Percentiles rank a stretch among this genome's conserved stretches.
Evolutionary conservation across 306 rosid genomes (phyloP).

Genomic region (Medicago arabica): DNA sequence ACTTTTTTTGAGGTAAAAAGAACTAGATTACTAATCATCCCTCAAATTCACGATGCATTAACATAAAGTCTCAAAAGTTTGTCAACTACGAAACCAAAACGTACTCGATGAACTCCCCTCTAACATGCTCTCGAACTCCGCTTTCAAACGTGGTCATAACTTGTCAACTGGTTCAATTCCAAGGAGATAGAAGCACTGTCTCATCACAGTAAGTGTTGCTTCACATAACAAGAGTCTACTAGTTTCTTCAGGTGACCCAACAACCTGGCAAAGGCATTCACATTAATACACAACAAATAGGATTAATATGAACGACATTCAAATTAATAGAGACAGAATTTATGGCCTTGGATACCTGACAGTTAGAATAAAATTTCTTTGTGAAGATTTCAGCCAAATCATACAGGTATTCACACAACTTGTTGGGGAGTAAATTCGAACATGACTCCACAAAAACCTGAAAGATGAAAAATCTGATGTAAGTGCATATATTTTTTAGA

Average conservation of each 20-base stretch:
- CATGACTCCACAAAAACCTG: constrained; percentile 89
- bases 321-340: constrained; percentile 1
- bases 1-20: too few relatives aligned
- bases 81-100: too few relatives aligned
- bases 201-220: constrained; percentile 86
- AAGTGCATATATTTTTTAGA: neutral
- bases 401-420: constrained; percentile 43
- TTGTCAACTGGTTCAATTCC: constrained; percentile 88
- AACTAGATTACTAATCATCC: too few relatives aligned
- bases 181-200: constrained; percentile 79
- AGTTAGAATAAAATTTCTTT: constrained; percentile 72
- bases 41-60: too few relatives aligned
- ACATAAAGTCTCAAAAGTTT: too few relatives aligned
- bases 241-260: neutral
- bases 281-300: constrained; percentile 1
- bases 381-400: constrained; percentile 77
- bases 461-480: constrained; percentile 15
- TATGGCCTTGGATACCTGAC: constrained; percentile 61
- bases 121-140: too few relatives aligned
- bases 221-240: constrained; percentile 59
- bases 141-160: constrained; percentile 47
- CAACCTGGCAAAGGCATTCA: constrained; percentile 58
- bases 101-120: too few relatives aligned
- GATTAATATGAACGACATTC: neutral
- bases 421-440: constrained; percentile 72